A percentile compares a stretch with the other conserved stretches of the same genome.
Conservation (phyloP, 176 grass and related monocot species). For the Alloteropsis semialata region DNA sequence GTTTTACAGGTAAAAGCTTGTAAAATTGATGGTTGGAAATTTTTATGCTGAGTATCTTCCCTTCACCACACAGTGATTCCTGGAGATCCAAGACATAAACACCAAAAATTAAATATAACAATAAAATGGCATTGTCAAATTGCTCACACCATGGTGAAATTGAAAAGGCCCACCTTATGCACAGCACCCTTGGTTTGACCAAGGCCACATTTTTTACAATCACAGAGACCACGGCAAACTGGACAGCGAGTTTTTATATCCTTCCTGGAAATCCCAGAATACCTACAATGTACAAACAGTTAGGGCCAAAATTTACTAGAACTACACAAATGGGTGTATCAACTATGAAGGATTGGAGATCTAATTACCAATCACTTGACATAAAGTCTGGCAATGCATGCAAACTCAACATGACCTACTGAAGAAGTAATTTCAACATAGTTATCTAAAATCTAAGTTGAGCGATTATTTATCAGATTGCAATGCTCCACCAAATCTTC, state of each 20-base stretch:
- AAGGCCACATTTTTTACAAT: slow-evolving; percentile 62
- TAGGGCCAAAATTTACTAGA: slow-evolving; percentile 24
- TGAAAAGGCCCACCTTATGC: slow-evolving; percentile 43
- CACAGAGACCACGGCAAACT: slow-evolving; percentile 68
- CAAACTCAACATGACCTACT: not conserved
- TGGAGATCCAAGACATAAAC: slow-evolving; percentile 40
- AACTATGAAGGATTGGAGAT: not conserved
- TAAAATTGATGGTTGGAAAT: slow-evolving; percentile 68
- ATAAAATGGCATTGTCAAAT: slow-evolving; percentile 7
- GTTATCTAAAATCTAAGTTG: not conserved
- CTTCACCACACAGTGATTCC: slow-evolving; percentile 44
- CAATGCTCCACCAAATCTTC: not conserved
- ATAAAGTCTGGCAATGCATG: not conserved
- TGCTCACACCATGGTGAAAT: not conserved
- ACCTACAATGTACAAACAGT: slow-evolving; percentile 55
- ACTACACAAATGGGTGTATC: slow-evolving; percentile 7
- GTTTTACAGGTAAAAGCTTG: slow-evolving; percentile 78
- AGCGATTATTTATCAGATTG: not conserved
- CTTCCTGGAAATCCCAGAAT: slow-evolving; percentile 61
- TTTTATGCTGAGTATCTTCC: slow-evolving; percentile 56
- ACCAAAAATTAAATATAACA: slow-evolving; percentile 13
- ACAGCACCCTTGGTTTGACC: slow-evolving; percentile 37
- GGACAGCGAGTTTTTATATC: slow-evolving; percentile 76
- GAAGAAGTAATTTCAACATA: not conserved
- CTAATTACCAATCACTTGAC: not conserved